Conservation (phyloP, 345 rosid genomes). For the Camelina hispida region DNA sequence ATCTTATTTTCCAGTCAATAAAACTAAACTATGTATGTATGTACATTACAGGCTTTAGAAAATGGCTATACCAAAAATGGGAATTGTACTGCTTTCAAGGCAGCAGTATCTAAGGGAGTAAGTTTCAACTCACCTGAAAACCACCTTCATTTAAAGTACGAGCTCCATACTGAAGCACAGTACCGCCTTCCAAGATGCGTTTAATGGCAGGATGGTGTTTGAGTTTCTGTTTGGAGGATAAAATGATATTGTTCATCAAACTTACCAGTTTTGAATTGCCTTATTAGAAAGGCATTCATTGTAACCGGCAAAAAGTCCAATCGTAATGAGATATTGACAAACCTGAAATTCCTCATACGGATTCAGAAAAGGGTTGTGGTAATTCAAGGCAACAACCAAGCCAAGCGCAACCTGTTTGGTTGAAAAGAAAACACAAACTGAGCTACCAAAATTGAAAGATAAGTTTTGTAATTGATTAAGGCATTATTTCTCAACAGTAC, state of each 20-base stretch:
- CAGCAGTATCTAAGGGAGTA: neutral
- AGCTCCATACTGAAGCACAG: slow-evolving; percentile 91
- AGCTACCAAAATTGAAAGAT: slow-evolving; percentile 21
- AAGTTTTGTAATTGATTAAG: slow-evolving; percentile 14
- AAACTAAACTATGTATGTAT: neutral
- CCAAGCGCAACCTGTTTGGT: slow-evolving; percentile 79
- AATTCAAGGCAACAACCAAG: slow-evolving; percentile 86
- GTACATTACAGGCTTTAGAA: neutral
- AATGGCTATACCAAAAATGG: neutral
- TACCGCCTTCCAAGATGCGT: slow-evolving; percentile 84
- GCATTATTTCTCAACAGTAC: neutral
- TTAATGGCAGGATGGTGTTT: slow-evolving; percentile 94
- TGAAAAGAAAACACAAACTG: slow-evolving; percentile 30
- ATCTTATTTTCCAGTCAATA: neutral
- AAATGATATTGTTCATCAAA: neutral
- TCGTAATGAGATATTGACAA: neutral
- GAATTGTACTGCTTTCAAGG: neutral
- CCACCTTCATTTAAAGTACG: slow-evolving; percentile 98
- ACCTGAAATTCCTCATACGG: slow-evolving; percentile 98
- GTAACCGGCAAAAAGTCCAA: neutral
- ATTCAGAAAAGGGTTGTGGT: slow-evolving; percentile 80
- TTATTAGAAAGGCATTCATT: neutral
- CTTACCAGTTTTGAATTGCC: too few relatives aligned
- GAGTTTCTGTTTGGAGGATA: slow-evolving; percentile 59
- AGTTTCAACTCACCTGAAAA: slow-evolving; percentile 71